Evolutionary conservation across 805 yeast species (phyloP).

Genomic region (Jamesozyma gamospora): DNA sequence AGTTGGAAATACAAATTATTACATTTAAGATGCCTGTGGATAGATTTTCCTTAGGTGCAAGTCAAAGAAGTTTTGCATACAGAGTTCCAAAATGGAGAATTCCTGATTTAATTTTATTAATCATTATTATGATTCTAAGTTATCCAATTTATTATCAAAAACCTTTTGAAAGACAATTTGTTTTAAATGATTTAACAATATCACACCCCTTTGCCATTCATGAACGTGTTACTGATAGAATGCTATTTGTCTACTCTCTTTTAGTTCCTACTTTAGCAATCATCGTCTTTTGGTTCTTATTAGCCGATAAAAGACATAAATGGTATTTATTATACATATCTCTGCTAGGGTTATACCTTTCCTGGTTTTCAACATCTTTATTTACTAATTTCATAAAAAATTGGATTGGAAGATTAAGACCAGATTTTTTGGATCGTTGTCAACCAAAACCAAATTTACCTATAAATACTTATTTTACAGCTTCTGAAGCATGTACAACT

Average conservation of each 20-base stretch:
- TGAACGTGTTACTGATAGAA: slow-evolving; percentile 57
- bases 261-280: slow-evolving; percentile 41
- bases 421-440: slow-evolving; percentile 86
- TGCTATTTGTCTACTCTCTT: slow-evolving; percentile 45
- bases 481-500: slow-evolving; percentile 59
- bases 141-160: slow-evolving; percentile 27
- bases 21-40: slow-evolving; percentile 15
- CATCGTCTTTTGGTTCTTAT: slow-evolving; percentile 21
- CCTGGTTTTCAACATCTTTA: slow-evolving; percentile 49
- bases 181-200: slow-evolving; percentile 62
- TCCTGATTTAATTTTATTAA: slow-evolving; percentile 29
- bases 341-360: slow-evolving; percentile 51
- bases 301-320: slow-evolving; percentile 41
- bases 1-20: too few relatives aligned
- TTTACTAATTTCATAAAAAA: slow-evolving; percentile 69
- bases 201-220: slow-evolving; percentile 71
- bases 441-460: slow-evolving; percentile 55
- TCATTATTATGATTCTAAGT: slow-evolving; percentile 25
- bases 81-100: slow-evolving; percentile 31
- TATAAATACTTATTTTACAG: slow-evolving; percentile 41
- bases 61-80: slow-evolving; percentile 10
- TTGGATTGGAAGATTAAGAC: slow-evolving; percentile 83
- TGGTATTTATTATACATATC: slow-evolving; percentile 54
- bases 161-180: slow-evolving; percentile 76
- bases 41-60: slow-evolving; percentile 18